A percentile compares a stretch with the other conserved stretches of the same genome.
These are phyloP conservation scores for Udeniomyces megalosporus DNA, from an alignment of 768 basidiomycete genomes.

Conservation along the genomic window DNA sequence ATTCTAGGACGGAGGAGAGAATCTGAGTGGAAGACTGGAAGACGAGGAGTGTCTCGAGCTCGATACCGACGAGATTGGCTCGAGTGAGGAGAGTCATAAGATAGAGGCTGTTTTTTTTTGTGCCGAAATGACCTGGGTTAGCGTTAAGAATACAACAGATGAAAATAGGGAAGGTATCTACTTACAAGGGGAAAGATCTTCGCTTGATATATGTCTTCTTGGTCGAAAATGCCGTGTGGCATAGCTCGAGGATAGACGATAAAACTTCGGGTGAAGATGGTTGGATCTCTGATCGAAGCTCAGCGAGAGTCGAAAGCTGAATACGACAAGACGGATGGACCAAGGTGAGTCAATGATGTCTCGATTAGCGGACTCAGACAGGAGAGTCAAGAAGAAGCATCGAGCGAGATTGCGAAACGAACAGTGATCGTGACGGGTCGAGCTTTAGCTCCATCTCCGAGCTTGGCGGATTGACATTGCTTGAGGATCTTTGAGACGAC, in stretches of 20 bases:
- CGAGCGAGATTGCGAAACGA: too few species aligned
- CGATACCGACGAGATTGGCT: slow-evolving; percentile 6
- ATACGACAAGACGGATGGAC: background rate
- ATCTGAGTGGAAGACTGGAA: slow-evolving; percentile 7
- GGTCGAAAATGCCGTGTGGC: slow-evolving; percentile 8
- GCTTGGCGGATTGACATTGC: slow-evolving; percentile 1
- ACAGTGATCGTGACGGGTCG: slow-evolving; percentile 15
- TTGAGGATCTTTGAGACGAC: slow-evolving; percentile 11
- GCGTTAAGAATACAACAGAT: background rate
- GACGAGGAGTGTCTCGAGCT: slow-evolving; percentile 3
- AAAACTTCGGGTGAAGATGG: background rate
- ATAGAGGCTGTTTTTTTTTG: slow-evolving; percentile 15
- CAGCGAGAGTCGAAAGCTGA: background rate
- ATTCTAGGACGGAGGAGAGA: slow-evolving; percentile 12
- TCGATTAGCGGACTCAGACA: too few species aligned
- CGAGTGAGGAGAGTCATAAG: slow-evolving; percentile 11
- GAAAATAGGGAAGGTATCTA: background rate
- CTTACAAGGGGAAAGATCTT: slow-evolving; percentile 13
- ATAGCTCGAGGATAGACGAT: background rate
- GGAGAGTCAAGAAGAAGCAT: background rate
- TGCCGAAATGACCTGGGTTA: background rate
- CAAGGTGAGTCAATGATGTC: background rate
- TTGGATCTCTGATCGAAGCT: slow-evolving; percentile 1
- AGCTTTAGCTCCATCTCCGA: slow-evolving; percentile 9
- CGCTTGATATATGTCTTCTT: slow-evolving; percentile 15